These are phyloP conservation scores for Lactarius sp. DNA, from an alignment of 768 basidiomycete species.

Conservation along the genomic window DNA sequence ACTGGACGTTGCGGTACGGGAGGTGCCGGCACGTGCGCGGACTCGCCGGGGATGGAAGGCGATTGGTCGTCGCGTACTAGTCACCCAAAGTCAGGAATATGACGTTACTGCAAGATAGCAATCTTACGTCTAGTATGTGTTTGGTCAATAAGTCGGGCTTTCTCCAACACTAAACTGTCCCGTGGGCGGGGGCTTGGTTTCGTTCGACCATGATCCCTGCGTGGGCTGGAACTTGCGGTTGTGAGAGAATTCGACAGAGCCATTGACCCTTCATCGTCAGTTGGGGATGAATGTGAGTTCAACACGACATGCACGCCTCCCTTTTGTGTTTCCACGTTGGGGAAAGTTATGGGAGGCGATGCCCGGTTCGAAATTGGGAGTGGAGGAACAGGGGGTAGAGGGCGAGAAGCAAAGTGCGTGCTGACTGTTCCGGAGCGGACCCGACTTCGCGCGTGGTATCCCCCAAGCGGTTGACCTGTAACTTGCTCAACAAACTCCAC, in stretches of 20 bases:
- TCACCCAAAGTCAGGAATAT: conserved; percentile 23
- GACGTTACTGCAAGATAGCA: conserved; percentile 32
- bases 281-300: neutral
- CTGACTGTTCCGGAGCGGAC: conserved; percentile 25
- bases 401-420: conserved; percentile 9
- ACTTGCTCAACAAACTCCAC: neutral
- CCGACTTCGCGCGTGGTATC: conserved; percentile 8
- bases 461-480: neutral
- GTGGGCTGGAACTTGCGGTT: neutral
- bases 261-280: conserved; percentile 1
- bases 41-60: conserved; percentile 9
- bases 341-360: neutral
- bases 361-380: conserved; percentile 9
- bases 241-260: neutral
- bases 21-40: conserved; percentile 33
- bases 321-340: neutral
- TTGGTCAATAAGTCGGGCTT: conserved; percentile 17
- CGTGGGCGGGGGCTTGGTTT: conserved; percentile 15
- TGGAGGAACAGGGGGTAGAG: conserved; percentile 26
- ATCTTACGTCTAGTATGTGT: conserved; percentile 32
- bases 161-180: conserved; percentile 28
- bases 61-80: conserved; percentile 15
- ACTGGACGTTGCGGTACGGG: conserved; percentile 28
- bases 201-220: conserved; percentile 4
- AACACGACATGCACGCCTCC: neutral